Base-by-base conservation (phyloP, 1,139 yeast species). In the Barnettozyma hawaiiensis region DNA sequence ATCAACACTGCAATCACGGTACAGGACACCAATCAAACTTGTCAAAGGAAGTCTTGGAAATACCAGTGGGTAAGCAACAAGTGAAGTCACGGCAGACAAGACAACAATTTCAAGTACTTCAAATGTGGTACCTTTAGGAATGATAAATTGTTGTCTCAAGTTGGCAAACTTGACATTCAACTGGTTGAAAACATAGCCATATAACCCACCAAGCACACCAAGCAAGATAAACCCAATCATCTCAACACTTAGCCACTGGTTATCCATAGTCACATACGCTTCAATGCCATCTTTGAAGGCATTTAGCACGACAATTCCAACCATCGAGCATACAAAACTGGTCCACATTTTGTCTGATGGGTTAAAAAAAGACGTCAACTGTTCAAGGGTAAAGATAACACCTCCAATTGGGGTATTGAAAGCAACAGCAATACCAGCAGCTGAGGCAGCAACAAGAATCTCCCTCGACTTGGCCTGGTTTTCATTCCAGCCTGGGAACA, bases 331-430 rank as follows among this genome's bases (percentile, higher is more conserved):
- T 3, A 85, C 82, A 62, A 85, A 85, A 3, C 89, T 78, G 51
- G 77, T 81, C 96, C 95, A 85, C 81, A 85, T 76, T 49, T 81
- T 72, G 46, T 71, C 73, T 21, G 78, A 77, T 19, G 82, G 78
- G 41, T 74, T 73, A 54, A 81, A 77, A 54, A 75, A 82, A 37
- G 80, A 72, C 4, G 83, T 77, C 47, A 85, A 69, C 47, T 77
- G 77, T 56, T 90, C 97, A 24, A 90, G 65, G 4, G 89, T 85
- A 63, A 90, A 90, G 24, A 90, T 63, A 1, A 90, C 95, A 5
- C 97, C 97, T 14, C 97, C 97, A 46, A 90, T 85, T 1, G 97
- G 97, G 0, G 97, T 84, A 44, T 89, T 89, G 64, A 90, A 90
- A 0, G 97, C 97, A 3, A 86, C 90, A 0, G 96, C 85, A 12